phyloP scores from a whole-genome alignment of 768 basidiomycete species.

The Mycena haematopus region DNA sequence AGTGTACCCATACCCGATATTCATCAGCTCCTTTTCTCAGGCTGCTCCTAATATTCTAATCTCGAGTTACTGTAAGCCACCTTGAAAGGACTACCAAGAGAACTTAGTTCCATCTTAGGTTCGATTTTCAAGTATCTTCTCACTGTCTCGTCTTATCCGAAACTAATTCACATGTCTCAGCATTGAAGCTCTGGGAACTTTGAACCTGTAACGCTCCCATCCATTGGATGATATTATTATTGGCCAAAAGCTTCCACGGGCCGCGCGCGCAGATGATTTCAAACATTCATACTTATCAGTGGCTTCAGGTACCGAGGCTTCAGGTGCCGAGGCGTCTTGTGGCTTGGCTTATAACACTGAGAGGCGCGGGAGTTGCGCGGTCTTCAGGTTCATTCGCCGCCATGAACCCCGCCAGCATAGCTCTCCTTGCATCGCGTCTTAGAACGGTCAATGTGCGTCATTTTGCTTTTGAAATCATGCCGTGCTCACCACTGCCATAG shows the following conservation, averaged over 20 bases:
- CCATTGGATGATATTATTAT: constrained; percentile 2
- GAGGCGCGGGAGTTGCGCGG: background rate
- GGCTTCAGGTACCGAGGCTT: background rate
- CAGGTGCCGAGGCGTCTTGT: background rate
- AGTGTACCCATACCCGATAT: no score
- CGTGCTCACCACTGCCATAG: background rate
- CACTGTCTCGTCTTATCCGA: no score
- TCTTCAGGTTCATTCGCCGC: background rate
- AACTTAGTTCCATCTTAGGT: no score
- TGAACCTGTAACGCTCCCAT: background rate
- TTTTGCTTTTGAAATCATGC: background rate
- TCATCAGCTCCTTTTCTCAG: no score
- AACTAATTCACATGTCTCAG: no score
- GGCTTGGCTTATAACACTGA: constrained; percentile 11
- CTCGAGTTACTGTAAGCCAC: no score
- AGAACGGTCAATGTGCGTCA: constrained; percentile 21
- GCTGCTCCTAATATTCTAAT: no score
- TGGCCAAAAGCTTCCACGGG: background rate
- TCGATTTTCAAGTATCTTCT: no score
- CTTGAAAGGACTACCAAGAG: no score
- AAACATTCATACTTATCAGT: background rate
- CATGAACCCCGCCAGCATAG: constrained; percentile 1
- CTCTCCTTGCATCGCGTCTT: constrained; percentile 17
- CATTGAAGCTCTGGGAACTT: no score
- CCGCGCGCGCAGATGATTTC: background rate